Evolutionary conservation across 257 asterid species (phyloP), one percentile per base, ranked within the genome.

Genomic region (Primulina tabacum): DNA sequence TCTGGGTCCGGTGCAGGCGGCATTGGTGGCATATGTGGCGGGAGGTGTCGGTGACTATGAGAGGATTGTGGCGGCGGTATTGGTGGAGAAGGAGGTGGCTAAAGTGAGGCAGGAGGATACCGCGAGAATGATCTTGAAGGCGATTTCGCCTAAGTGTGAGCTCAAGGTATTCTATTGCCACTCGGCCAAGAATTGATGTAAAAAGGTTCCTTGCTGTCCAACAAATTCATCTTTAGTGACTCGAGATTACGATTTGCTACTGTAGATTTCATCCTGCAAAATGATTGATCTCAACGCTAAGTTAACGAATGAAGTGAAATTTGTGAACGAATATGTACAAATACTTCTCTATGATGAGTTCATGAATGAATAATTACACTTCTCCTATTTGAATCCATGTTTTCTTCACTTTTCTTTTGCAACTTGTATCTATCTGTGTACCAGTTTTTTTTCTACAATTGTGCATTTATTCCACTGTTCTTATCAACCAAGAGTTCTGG

Each of bases 1-100:
- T 63, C 64, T 92, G 5, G 93, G 95, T 33, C 98, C 98, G 52
- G 84, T 85, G 8, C 98, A 92, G 76, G 88, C 90, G 34, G 97
- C 98, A 29, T 56, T 92, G 84, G 88, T 84, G 66, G 90, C 92
- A 1, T 92, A 75, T 76, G 74, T 92, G 50, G 93, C 89, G 0
- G 79, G 83, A 0, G 97, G 97, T 6, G 96, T 96, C 16, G 89
- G 83, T 24, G 88, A 85, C 29, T 92, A 90, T 59, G 92, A 85
- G 43, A 74, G 76, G 79, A 90, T 92, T 73, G 97, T 84, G 81
- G 92, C 85, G 59, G 97, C 93, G 1, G 92, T 79, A 5, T 75
- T 92, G 86, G 98, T 88, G 82, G 97, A 90, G 87, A 85, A 77
- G 77, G 90, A 78, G 37, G 81, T 60, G 8, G 84, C 85, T 8